phyloP scores from a whole-genome alignment of 768 basidiomycete genomes.

The Rhodotorula graminis region DNA sequence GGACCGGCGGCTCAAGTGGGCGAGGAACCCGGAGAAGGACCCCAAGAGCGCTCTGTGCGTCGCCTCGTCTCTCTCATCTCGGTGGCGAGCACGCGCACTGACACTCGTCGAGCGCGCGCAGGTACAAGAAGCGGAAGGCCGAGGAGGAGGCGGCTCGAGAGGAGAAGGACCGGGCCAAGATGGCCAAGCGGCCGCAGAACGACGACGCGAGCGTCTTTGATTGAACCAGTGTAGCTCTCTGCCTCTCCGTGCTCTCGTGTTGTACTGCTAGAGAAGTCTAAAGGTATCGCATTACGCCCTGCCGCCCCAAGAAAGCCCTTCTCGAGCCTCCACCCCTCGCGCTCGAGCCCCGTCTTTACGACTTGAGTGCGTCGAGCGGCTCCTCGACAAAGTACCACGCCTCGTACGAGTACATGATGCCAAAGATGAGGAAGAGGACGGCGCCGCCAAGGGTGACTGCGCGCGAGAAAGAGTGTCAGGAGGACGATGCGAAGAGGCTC shows the following conservation, averaged over 20 bases:
- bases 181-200: slow-evolving; percentile 6
- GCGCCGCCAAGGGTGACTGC: slow-evolving; percentile 80
- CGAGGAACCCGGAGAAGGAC: slow-evolving; percentile 95
- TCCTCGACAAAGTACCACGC: slow-evolving; percentile 25
- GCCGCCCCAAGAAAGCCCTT: too few species aligned
- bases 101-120: slow-evolving; percentile 5
- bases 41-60: slow-evolving; percentile 62
- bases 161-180: slow-evolving; percentile 43
- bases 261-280: not conserved
- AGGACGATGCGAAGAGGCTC: not conserved
- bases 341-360: too few species aligned
- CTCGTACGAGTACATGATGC: slow-evolving; percentile 47
- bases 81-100: not conserved
- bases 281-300: not conserved
- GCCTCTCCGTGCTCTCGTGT: not conserved
- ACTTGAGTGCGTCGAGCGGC: not conserved
- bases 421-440: slow-evolving; percentile 74
- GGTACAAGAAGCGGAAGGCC: slow-evolving; percentile 47
- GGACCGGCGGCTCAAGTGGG: slow-evolving; percentile 75
- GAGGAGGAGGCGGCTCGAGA: slow-evolving; percentile 43
- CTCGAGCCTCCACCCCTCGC: too few species aligned
- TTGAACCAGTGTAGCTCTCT: not conserved
- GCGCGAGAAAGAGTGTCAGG: not conserved
- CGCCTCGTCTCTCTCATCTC: not conserved
- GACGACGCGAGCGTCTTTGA: slow-evolving; percentile 37